Conservation (phyloP, 192 early-diverging fungal species). For the Coemansia reversa region DNA sequence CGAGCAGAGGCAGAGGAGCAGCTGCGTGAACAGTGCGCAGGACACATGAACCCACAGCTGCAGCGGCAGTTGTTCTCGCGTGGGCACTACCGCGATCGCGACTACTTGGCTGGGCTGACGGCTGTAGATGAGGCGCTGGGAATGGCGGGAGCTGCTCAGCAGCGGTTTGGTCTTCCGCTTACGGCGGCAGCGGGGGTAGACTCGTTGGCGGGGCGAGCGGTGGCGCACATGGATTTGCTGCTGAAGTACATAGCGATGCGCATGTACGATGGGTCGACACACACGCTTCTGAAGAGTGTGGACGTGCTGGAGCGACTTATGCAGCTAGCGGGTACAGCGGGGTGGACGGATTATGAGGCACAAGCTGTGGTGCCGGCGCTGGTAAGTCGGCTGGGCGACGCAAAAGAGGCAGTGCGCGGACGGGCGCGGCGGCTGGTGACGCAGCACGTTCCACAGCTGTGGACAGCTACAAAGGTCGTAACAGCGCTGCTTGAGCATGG, state of each 20-base stretch:
- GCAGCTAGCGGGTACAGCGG: constrained; percentile 55
- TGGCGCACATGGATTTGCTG: constrained; percentile 75
- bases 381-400: constrained; percentile 72
- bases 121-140: constrained; percentile 68
- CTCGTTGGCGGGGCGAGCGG: constrained; percentile 61
- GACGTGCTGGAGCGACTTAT: constrained; percentile 79
- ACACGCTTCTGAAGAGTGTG: constrained; percentile 79
- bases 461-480: constrained; percentile 79
- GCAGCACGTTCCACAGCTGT: constrained; percentile 68
- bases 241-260: constrained; percentile 86
- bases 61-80: constrained; percentile 67
- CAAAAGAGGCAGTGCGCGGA: constrained; percentile 77
- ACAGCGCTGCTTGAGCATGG: constrained; percentile 66
- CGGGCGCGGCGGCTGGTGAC: constrained; percentile 68
- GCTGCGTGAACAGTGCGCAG: constrained; percentile 63
- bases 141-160: constrained; percentile 39
- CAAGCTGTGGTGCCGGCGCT: constrained; percentile 68
- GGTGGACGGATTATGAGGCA: constrained; percentile 80
- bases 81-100: constrained; percentile 87
- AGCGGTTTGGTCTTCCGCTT: constrained; percentile 37
- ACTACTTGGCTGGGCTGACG: constrained; percentile 66
- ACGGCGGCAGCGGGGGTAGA: constrained; percentile 40
- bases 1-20: constrained; percentile 41
- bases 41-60: constrained; percentile 62
- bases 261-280: constrained; percentile 91